Evolutionary conservation across 768 basidiomycete species (phyloP).

Genomic region (Leccinum arenicola): DNA sequence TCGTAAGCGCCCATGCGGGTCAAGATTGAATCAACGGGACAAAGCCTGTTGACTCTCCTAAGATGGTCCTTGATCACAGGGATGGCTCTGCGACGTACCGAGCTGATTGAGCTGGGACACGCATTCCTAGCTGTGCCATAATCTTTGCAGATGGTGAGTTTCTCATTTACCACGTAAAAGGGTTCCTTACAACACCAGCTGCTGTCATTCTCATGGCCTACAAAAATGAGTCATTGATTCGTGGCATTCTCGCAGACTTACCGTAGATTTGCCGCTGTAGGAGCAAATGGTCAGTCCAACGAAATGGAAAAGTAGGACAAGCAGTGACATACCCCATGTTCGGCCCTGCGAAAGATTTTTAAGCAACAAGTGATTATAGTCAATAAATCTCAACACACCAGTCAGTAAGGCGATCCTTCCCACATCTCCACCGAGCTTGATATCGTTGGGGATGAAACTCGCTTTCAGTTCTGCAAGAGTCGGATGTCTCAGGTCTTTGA

Average conservation of each 20-base stretch:
- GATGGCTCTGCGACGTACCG: constrained; percentile 41
- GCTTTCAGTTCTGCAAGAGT: constrained; percentile 65
- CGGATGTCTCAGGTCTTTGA: constrained; percentile 88
- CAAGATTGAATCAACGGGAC: constrained; percentile 87
- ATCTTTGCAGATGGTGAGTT: constrained; percentile 42
- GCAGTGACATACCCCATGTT: constrained; percentile 74
- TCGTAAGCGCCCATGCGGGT: constrained; percentile 99
- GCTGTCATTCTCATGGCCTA: constrained; percentile 95
- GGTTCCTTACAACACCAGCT: constrained; percentile 67
- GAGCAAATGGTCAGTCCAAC: not conserved
- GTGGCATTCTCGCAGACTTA: constrained; percentile 25
- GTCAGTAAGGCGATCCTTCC: constrained; percentile 84
- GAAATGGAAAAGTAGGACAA: not conserved
- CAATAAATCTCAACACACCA: constrained; percentile 43
- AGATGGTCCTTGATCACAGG: constrained; percentile 1
- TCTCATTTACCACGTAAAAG: not conserved
- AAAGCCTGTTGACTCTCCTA: constrained; percentile 48
- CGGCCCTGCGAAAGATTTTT: constrained; percentile 47
- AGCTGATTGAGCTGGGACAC: constrained; percentile 83
- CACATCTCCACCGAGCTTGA: constrained; percentile 75
- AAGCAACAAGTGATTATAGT: not conserved
- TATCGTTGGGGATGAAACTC: constrained; percentile 91
- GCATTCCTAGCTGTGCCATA: constrained; percentile 95
- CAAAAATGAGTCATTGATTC: constrained; percentile 2
- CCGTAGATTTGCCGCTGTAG: constrained; percentile 73